Evolutionary conservation across 139 green algal species (phyloP).

Genomic region (Coelastrella sp.): DNA sequence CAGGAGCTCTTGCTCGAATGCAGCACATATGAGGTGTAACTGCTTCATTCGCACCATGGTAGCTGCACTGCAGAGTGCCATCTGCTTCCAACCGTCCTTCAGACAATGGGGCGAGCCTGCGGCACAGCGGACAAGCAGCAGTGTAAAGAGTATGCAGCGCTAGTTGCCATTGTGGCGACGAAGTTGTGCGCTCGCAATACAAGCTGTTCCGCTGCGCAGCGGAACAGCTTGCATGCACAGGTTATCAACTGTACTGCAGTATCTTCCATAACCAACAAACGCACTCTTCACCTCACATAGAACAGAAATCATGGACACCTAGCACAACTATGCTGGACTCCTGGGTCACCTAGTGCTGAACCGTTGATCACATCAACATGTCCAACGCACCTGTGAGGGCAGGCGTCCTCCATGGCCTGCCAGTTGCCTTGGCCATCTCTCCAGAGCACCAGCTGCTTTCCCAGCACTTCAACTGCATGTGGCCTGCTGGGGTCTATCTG

Average conservation of each 20-base stretch:
- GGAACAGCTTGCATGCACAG: too few species aligned
- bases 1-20: too few species aligned
- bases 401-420: conserved; percentile 47
- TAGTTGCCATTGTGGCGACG: neutral
- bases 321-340: too few species aligned
- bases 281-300: neutral
- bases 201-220: neutral
- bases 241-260: neutral
- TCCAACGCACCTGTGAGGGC: conserved; percentile 50
- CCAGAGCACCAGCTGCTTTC: conserved; percentile 53
- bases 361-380: neutral
- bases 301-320: too few species aligned
- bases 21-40: too few species aligned
- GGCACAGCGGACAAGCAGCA: neutral
- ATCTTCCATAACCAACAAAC: neutral
- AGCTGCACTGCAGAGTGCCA: conserved; percentile 49
- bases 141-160: neutral
- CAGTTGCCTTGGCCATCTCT: conserved; percentile 14
- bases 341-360: too few species aligned
- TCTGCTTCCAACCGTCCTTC: conserved; percentile 56
- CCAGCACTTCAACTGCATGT: conserved; percentile 51
- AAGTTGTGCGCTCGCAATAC: neutral
- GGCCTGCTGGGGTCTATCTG: conserved; percentile 31
- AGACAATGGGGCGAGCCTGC: conserved; percentile 50
- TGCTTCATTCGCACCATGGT: conserved; percentile 16